Conservation (phyloP, 179 eudicot species). For the Spinacia oleracea region DNA sequence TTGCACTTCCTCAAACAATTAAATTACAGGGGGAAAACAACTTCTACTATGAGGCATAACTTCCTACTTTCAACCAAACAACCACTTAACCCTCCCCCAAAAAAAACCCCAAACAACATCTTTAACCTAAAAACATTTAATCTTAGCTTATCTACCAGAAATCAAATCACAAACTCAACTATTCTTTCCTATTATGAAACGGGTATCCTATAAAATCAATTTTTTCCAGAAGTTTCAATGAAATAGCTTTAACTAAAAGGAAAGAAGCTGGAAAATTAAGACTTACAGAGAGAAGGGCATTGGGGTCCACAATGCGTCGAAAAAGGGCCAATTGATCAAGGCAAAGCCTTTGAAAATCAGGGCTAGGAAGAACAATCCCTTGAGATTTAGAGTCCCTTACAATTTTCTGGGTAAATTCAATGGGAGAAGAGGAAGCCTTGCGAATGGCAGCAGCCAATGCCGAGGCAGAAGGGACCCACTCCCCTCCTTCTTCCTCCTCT, state of each 20-base stretch:
- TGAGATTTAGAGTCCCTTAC: slow-evolving; percentile 50
- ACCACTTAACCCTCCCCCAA: too few relatives aligned
- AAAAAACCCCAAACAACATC: too few relatives aligned
- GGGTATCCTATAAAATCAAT: neutral
- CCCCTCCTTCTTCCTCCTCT: slow-evolving; percentile 33
- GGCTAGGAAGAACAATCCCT: slow-evolving; percentile 66
- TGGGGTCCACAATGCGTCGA: slow-evolving; percentile 71
- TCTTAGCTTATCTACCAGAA: neutral
- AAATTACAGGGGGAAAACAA: too few relatives aligned
- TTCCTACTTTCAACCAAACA: neutral
- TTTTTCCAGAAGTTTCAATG: too few relatives aligned
- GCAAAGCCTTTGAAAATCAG: slow-evolving; percentile 83
- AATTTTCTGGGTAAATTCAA: slow-evolving; percentile 69
- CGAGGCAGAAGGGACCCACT: slow-evolving; percentile 63
- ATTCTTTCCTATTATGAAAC: too few relatives aligned
- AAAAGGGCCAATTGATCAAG: slow-evolving; percentile 78
- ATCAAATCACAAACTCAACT: neutral
- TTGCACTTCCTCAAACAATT: neutral
- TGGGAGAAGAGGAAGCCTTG: slow-evolving; percentile 70
- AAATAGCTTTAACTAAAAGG: neutral
- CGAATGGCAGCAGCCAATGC: slow-evolving; percentile 74
- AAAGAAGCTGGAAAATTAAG: neutral
- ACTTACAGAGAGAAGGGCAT: slow-evolving; percentile 67
- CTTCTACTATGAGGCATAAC: neutral
- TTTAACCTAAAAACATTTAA: too few relatives aligned